These are phyloP conservation scores for Pavlovales sp. DNA, from an alignment of 208 protist genomes.

Conservation along the genomic window DNA sequence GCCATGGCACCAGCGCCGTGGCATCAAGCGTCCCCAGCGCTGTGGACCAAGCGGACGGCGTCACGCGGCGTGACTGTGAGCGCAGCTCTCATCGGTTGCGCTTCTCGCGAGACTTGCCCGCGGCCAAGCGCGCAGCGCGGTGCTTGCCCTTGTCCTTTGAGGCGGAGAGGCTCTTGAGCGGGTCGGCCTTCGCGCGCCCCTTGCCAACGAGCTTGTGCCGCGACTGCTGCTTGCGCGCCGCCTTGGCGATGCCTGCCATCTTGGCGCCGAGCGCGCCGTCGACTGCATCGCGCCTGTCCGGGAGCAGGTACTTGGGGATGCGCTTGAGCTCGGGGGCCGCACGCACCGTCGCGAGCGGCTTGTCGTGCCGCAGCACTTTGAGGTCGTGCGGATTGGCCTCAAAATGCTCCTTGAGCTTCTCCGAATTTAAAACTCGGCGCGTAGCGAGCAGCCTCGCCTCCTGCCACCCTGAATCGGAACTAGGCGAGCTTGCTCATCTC, in stretches of 20 bases:
- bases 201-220: too few species aligned
- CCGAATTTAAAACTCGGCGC: constrained; percentile 73
- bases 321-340: not conserved
- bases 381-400: constrained; percentile 55
- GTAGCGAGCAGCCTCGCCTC: constrained; percentile 73
- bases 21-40: too few species aligned
- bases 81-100: too few species aligned
- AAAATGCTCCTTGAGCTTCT: constrained; percentile 63
- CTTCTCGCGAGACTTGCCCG: too few species aligned
- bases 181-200: too few species aligned
- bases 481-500: constrained; percentile 80
- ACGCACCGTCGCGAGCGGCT: constrained; percentile 8
- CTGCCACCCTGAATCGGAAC: constrained; percentile 79
- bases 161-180: too few species aligned
- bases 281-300: not conserved
- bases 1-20: too few species aligned
- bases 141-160: too few species aligned
- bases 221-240: too few species aligned
- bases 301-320: not conserved
- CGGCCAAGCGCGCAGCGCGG: too few species aligned
- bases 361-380: constrained; percentile 4
- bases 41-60: too few species aligned
- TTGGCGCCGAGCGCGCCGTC: not conserved
- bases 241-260: not conserved
- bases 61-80: too few species aligned